These are phyloP conservation scores for Quercus tomentella DNA, from an alignment of 331 rosid genomes.

Conservation along the genomic window DNA sequence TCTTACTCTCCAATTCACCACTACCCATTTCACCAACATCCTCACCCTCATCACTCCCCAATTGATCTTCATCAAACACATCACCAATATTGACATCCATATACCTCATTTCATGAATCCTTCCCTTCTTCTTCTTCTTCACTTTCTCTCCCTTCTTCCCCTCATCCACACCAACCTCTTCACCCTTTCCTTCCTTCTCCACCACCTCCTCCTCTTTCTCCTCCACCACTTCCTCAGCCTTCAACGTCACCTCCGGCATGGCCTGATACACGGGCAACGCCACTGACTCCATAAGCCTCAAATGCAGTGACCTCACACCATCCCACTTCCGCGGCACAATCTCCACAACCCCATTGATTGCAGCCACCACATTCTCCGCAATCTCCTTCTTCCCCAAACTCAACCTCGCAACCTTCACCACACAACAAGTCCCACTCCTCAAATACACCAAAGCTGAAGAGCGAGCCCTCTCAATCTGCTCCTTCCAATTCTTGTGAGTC, in stretches of 20 bases:
- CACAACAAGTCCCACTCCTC: slow-evolving; percentile 70
- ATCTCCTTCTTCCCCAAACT: slow-evolving; percentile 53
- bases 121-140: slow-evolving; percentile 51
- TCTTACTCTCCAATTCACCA: slow-evolving; percentile 30
- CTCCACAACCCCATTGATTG: slow-evolving; percentile 44
- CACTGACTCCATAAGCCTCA: slow-evolving; percentile 61
- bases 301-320: slow-evolving; percentile 66
- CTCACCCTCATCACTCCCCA: slow-evolving; percentile 10
- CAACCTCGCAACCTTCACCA: slow-evolving; percentile 56
- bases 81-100: slow-evolving; percentile 46
- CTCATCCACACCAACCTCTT: slow-evolving; percentile 1
- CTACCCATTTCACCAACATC: background rate
- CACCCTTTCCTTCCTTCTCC: background rate
- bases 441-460: slow-evolving; percentile 46
- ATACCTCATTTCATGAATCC: slow-evolving; percentile 70
- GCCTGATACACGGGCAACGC: slow-evolving; percentile 62
- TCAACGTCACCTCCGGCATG: slow-evolving; percentile 51
- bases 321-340: slow-evolving; percentile 64
- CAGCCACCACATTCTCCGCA: slow-evolving; percentile 51
- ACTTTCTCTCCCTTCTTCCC: slow-evolving; percentile 14
- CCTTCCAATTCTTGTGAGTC: slow-evolving; percentile 69
- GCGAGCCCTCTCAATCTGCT: slow-evolving; percentile 61
- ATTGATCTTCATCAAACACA: slow-evolving; percentile 20
- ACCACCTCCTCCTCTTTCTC: background rate
- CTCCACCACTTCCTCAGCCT: slow-evolving; percentile 39